Base-by-base conservation (phyloP, 2,329 filamentous ascomycete species). In the Mycocentrospora acerina region DNA sequence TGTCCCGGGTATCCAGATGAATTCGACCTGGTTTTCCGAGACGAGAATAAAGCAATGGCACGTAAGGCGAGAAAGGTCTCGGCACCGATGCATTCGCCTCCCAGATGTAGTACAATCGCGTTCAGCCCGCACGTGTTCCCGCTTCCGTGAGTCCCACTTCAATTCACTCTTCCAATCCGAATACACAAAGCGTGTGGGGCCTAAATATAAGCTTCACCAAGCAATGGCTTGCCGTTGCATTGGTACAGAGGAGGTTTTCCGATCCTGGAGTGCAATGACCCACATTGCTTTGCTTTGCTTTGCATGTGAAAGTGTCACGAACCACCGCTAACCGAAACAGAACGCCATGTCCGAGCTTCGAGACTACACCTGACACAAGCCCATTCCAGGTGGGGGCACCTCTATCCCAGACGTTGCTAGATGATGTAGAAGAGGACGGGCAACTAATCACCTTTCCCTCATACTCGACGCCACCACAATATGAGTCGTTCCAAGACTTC, bases 1-100 rank as follows among this genome's bases (percentile, higher is more conserved):
- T 66, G 62, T 35, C 62, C 62, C 17, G 62, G 62, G 2, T 66
- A 62, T 40, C 60, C 81, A 60, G 81, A 86, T 57, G 82, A 86
- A 49, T 85, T 87, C 52, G 84, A 88, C 53, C 68, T 87, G 16
- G 78, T 88, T 37, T 86, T 87, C 53, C 80, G 84, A 39, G 84
- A 87, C 60, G 83, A 87, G 68, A 87, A 83, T 18, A 78, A 80
- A 50, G 81, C 82, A 1, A 84, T 83, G 24, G 81, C 82, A 55
- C 74, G 78, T 45, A 76, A 82, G 55, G 82, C 79, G 12, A 75
- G 76, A 39, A 81, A 77, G 37, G 43, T 51, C 1, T 59, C 57
- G 11, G 52, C 49, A 2, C 51, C 53, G 14, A 51, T 36, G 17
- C 41, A 44, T 25, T 36, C 44, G 17, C 42, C 45, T 25, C 34